Evolutionary conservation across 352 stramenopile species (phyloP), one percentile per base, ranked within the genome.

Genomic region (Aphanomyces stellatus): DNA sequence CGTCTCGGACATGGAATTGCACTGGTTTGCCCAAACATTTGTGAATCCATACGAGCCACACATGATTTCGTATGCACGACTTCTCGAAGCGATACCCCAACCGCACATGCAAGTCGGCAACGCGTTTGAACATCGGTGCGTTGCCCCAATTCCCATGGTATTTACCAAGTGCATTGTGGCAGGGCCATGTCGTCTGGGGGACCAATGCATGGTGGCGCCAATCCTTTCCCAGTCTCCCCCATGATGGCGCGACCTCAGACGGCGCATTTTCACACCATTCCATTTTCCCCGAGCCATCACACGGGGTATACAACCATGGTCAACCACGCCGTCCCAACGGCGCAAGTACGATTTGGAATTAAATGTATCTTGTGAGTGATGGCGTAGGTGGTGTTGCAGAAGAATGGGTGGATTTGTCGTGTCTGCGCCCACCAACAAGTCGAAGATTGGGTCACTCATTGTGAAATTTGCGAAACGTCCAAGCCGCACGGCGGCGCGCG

Each of bases 391-490:
- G 40, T 64, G n/a, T 30, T 66, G 6, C 31, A 55, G 17, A 66
- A 66, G 25, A 57, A 80, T 42, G 81, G 81, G 0, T 89, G 81
- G 81, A 74, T 89, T 24, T 89, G 81, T 51, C 81, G 81, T 8
- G 79, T 89, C 0, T 89, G 81, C 53, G 72, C 78, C 22, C 81
- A 89, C 35, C 81, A 89, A 56, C 81, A 89, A 69, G 73, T 82
- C 28, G 79, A 76, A 51, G 79, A 89, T 34, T 88, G 81, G 81
- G 79, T 80, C 7, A 87, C 78, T 8, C 76, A 87, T 31, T 89
- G 79, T 63, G 81, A 89, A 64, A 81, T 89, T 17, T 89, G 81
- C 42, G 81, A 89, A 55, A 88, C 79, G 0, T 87, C 76, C 0
- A 89, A 87, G 49, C 79, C 81, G 0, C 77, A 72, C 27, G 75